Base-by-base conservation (phyloP, 768 basidiomycete species). In the Suillus brevipes region DNA sequence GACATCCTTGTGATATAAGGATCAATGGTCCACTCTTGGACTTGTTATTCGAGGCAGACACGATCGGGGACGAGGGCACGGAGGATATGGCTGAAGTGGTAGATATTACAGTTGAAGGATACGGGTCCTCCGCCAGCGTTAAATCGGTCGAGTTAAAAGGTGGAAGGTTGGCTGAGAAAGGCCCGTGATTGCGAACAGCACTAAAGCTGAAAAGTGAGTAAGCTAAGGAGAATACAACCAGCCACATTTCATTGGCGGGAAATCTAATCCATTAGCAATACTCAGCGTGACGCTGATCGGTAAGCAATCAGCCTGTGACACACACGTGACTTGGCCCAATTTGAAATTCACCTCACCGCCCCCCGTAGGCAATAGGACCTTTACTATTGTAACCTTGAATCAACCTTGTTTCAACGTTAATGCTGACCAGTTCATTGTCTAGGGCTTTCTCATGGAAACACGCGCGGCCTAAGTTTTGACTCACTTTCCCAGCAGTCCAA, bases 291-390 rank as follows among this genome's bases (percentile, higher is more conserved):
- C 62, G 63, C 58, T 68, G 67, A 69, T 76, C 73, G 68, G 76
- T 77, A 75, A 76, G 76, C 76, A 77, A 65, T 62, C 36, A 59
- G 57, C 40, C 25, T 40, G 38, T 59, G 57, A 59, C 57, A 59
- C 1, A 1, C 68, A 65, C 66, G 71, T 73, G 60, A 58, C 64
- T 23, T 13, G 2, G 59, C 37, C 1, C 58, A 57, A 74, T 63
- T 8, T 45, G 75, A 60, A 77, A 43, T 65, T 20, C 9, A 62
- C 67, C 67, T 40, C 73, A 75, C 72, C 20, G 31, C 14, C 16
- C 25, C 14, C 14, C 14, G 23, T 5, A 23, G n/a, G n/a, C n/a
- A n/a, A n/a, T n/a, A n/a, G 40, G 6, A 42, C 40, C 16, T 18
- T 45, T 4, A n/a, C 13, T 12, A 49, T 23, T 14, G 12, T 13